Conservation (phyloP, 352 stramenopile genomes). For the Phytophthora cactorum region DNA sequence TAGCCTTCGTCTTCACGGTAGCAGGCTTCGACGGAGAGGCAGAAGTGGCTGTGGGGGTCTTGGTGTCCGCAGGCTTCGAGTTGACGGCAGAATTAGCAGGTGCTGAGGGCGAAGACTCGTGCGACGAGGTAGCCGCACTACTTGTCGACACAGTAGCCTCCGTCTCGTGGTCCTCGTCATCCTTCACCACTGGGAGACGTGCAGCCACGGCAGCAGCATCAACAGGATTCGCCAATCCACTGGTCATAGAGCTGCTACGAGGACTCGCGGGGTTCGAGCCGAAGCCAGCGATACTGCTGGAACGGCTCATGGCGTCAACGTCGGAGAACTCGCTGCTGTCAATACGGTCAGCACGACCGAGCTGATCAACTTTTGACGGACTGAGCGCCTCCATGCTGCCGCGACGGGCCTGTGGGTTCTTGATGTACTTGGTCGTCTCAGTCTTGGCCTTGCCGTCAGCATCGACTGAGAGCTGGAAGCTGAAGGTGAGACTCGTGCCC, state of each 20-base stretch:
- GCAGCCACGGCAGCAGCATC: slow-evolving; percentile 28
- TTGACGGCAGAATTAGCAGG: not conserved
- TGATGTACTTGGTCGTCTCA: slow-evolving; percentile 50
- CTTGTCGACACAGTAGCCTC: slow-evolving; percentile 11
- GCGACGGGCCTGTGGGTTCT: slow-evolving; percentile 54
- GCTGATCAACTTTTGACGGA: slow-evolving; percentile 54
- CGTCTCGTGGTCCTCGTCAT: slow-evolving; percentile 4
- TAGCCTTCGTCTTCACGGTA: slow-evolving; percentile 2
- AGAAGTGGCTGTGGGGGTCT: not conserved
- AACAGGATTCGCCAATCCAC: slow-evolving; percentile 12
- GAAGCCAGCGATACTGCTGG: slow-evolving; percentile 37
- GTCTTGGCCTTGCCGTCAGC: slow-evolving; percentile 31
- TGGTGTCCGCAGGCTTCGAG: slow-evolving; percentile 8
- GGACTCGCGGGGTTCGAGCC: slow-evolving; percentile 39
- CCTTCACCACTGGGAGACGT: slow-evolving; percentile 18
- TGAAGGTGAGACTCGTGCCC: slow-evolving; percentile 47
- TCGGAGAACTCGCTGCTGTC: slow-evolving; percentile 59
- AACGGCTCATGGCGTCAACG: slow-evolving; percentile 52
- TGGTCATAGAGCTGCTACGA: slow-evolving; percentile 18
- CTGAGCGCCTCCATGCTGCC: slow-evolving; percentile 48
- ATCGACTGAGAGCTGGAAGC: slow-evolving; percentile 36
- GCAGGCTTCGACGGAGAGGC: slow-evolving; percentile 15
- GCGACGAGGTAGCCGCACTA: slow-evolving; percentile 1
- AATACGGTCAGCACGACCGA: slow-evolving; percentile 44
- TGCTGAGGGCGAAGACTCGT: slow-evolving; percentile 7